Evolutionary conservation across 768 basidiomycete species (phyloP).

Genomic region (Gymnopilus dilepis): DNA sequence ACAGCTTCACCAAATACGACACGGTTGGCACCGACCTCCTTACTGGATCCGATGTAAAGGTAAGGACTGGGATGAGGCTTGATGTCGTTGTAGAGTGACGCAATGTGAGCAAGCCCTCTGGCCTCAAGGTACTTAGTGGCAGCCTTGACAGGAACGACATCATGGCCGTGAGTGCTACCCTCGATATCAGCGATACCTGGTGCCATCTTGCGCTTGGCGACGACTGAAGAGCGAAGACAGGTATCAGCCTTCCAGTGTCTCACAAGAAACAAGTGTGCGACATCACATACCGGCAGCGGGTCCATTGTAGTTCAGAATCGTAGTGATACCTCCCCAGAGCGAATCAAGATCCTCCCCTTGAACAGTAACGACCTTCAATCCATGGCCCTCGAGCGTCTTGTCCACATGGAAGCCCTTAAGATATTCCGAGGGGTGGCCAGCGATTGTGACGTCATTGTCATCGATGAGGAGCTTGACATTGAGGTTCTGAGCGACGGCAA

Average conservation of each 20-base stretch:
- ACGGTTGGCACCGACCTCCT: conserved; percentile 81
- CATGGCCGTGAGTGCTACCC: conserved; percentile 81
- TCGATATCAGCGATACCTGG: conserved; percentile 76
- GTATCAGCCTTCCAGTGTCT: not conserved
- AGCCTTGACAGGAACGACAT: conserved; percentile 82
- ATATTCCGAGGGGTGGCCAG: conserved; percentile 89
- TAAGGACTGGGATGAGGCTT: conserved; percentile 62
- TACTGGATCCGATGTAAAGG: conserved; percentile 70
- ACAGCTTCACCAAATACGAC: conserved; percentile 88
- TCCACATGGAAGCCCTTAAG: conserved; percentile 76
- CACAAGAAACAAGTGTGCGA: not conserved
- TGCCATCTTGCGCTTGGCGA: conserved; percentile 73
- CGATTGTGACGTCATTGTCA: conserved; percentile 91
- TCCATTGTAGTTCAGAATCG: conserved; percentile 64
- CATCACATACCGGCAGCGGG: conserved; percentile 70
- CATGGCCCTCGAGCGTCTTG: conserved; percentile 81
- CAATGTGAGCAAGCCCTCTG: conserved; percentile 62
- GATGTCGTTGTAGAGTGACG: conserved; percentile 65
- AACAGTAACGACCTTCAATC: conserved; percentile 74
- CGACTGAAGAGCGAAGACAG: conserved; percentile 44
- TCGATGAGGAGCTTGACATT: conserved; percentile 90
- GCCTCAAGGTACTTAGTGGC: conserved; percentile 75
- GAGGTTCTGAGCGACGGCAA: conserved; percentile 82
- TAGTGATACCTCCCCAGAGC: conserved; percentile 70
- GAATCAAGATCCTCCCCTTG: conserved; percentile 82